Evolutionary conservation across 106 monocot genomes (phyloP), one percentile per base, ranked within the genome.

Genomic region (Vanilla planifolia): DNA sequence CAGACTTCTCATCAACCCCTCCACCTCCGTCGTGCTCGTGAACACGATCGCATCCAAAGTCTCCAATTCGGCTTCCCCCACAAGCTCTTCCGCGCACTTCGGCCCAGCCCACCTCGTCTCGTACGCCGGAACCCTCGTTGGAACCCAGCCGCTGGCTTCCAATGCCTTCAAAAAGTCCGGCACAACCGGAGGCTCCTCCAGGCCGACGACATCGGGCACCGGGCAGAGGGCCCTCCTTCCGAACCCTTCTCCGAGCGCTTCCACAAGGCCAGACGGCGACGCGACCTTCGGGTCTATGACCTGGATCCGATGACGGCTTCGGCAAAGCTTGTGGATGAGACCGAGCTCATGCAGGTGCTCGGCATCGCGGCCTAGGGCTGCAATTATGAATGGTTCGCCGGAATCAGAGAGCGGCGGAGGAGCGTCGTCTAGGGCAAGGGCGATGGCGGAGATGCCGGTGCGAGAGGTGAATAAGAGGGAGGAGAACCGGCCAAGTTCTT

Each of bases 21-120:
- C 83, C 55, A 75, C 83, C 64, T 83, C 83, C 28, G 83, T 74
- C 26, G 83, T 67, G 66, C 83, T 83, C 43, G 83, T 83, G 57
- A 83, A 83, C 22, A 83, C 35, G 8, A 83, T 28, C n/a, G 78
- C 74, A 59, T 83, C 78, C 62, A 74, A 23, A 19, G 20, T 33
- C 28, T 20, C 55, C 1, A 63, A 64, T 37, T 37, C 10, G n/a
- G n/a, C n/a, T 17, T 63, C 24, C 9, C 23, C 56, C 66, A 74
- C 44, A 55, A 83, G 32, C 23, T 27, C 40, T 50, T 78, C 78
- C 52, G 44, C 67, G 32, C 83, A 78, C 9, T 41, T 35, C 0
- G 39, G 50, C 25, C 83, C 83, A 1, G 74, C 74, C 83, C 83
- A 83, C 59, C 67, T 48, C 43, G 83, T 83, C 67, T 74, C 74